A percentile compares a stretch with the other conserved stretches of the same genome.
Evolutionary conservation across 371 early-diverging fungal genomes (phyloP).

Genomic region (Mucor saturninus): DNA sequence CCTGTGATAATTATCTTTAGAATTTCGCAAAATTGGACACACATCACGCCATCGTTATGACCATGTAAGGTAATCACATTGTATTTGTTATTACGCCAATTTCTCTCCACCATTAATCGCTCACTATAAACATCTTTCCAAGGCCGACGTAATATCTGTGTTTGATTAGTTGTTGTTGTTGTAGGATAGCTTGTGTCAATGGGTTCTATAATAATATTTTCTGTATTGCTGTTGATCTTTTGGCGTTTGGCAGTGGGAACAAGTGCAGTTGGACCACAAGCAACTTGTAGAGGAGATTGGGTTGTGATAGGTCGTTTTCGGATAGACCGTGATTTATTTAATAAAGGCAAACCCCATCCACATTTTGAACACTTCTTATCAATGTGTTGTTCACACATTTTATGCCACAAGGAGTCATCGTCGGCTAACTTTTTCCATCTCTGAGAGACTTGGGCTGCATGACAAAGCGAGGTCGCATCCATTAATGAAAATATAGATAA

Average conservation of each 20-base stretch:
- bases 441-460: slow-evolving; percentile 85
- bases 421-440: slow-evolving; percentile 85
- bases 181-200: not conserved
- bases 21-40: slow-evolving; percentile 84
- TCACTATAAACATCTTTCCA: slow-evolving; percentile 90
- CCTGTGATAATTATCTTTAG: slow-evolving; percentile 78
- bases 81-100: slow-evolving; percentile 83
- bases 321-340: slow-evolving; percentile 45
- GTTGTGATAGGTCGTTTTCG: not conserved
- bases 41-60: slow-evolving; percentile 89
- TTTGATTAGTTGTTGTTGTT: no score
- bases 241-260: not conserved
- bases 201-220: not conserved
- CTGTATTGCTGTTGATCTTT: not conserved
- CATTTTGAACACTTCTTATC: slow-evolving; percentile 94
- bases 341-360: slow-evolving; percentile 92
- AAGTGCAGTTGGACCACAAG: slow-evolving; percentile 9
- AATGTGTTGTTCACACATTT: slow-evolving; percentile 97
- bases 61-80: slow-evolving; percentile 62
- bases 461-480: slow-evolving; percentile 91
- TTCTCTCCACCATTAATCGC: slow-evolving; percentile 80
- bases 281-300: slow-evolving; percentile 6
- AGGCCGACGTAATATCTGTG: slow-evolving; percentile 40
- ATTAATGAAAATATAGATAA: slow-evolving; percentile 83
- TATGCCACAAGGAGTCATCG: slow-evolving; percentile 91